Evolutionary conservation across 2,329 filamentous ascomycete genomes (phyloP).

Genomic region (Phyllosticta citribraziliensis): DNA sequence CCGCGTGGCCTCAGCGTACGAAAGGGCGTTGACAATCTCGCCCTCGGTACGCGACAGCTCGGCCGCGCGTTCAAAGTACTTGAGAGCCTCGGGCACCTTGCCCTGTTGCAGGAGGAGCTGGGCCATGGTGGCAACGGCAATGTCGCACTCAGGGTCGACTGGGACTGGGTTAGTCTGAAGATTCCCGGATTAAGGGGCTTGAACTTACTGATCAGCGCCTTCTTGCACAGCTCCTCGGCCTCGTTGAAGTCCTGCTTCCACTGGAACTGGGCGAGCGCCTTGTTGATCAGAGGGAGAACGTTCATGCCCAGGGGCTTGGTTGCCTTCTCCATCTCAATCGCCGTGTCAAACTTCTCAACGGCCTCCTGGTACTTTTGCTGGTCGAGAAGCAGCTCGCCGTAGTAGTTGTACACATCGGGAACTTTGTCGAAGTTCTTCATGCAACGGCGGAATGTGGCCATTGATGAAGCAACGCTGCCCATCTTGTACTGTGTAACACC

Average conservation of each 20-base stretch:
- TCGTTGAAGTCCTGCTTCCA: slow-evolving; percentile 96
- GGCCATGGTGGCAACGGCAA: slow-evolving; percentile 96
- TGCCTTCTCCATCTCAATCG: slow-evolving; percentile 97
- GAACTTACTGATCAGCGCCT: slow-evolving; percentile 84
- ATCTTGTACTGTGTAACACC: slow-evolving; percentile 99
- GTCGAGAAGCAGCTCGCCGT: slow-evolving; percentile 91
- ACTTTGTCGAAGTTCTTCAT: slow-evolving; percentile 98
- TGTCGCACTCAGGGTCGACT: slow-evolving; percentile 98
- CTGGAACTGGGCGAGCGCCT: slow-evolving; percentile 92
- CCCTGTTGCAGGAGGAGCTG: slow-evolving; percentile 95
- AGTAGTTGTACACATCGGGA: slow-evolving; percentile 99
- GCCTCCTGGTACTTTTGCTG: slow-evolving; percentile 93
- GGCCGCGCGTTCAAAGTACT: slow-evolving; percentile 93
- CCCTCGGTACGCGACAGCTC: slow-evolving; percentile 90
- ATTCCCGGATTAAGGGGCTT: neutral
- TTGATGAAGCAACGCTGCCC: slow-evolving; percentile 93
- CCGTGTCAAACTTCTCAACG: slow-evolving; percentile 94
- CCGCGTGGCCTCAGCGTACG: slow-evolving; percentile 91
- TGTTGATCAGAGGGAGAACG: slow-evolving; percentile 95
- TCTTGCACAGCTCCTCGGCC: slow-evolving; percentile 92
- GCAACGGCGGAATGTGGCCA: slow-evolving; percentile 94
- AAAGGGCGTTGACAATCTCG: slow-evolving; percentile 92
- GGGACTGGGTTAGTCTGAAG: neutral
- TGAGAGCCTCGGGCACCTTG: slow-evolving; percentile 88
- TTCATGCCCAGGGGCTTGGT: slow-evolving; percentile 94